Percentiles rank a stretch among this genome's conserved stretches.
These are phyloP conservation scores for Berberis thunbergii DNA, from an alignment of 164 flowering plant genomes.

Conservation along the genomic window DNA sequence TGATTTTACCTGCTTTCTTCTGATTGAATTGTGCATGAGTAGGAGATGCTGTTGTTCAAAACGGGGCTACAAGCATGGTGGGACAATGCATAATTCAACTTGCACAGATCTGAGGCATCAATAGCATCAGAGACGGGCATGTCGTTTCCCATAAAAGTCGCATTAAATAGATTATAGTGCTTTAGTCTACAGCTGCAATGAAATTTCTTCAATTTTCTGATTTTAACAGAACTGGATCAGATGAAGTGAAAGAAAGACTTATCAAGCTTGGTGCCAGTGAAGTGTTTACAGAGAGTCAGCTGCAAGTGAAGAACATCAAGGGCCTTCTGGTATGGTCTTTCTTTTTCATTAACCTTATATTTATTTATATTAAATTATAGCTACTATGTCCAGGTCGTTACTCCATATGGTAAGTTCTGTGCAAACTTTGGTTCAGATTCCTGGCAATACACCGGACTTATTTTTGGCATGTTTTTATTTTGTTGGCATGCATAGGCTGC, in stretches of 20 bases:
- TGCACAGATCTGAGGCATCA: constrained; percentile 66
- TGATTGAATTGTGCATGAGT: constrained; percentile 15
- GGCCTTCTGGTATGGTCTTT: constrained; percentile 56
- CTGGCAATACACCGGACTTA: not conserved
- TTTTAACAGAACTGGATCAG: constrained; percentile 54
- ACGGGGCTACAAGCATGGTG: constrained; percentile 98
- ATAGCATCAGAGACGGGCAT: constrained; percentile 83
- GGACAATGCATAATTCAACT: constrained; percentile 96
- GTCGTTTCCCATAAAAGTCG: not conserved
- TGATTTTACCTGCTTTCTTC: not conserved
- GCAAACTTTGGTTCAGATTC: not conserved
- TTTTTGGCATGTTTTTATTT: not conserved
- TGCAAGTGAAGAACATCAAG: constrained; percentile 71
- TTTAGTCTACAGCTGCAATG: not conserved
- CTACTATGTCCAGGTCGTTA: not conserved
- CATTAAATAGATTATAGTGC: not conserved
- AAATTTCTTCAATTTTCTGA: constrained; percentile 2
- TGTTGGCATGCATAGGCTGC: constrained; percentile 31
- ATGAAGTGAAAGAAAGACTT: constrained; percentile 65
- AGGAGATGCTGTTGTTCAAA: constrained; percentile 93
- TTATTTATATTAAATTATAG: not conserved
- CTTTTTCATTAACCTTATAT: not conserved
- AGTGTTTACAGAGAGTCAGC: constrained; percentile 72
- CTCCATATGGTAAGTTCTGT: not conserved
- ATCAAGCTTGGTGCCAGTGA: constrained; percentile 80